These are phyloP conservation scores for Sporothrix brasiliensis DNA, from an alignment of 2,329 filamentous ascomycete species.

Conservation along the genomic window DNA sequence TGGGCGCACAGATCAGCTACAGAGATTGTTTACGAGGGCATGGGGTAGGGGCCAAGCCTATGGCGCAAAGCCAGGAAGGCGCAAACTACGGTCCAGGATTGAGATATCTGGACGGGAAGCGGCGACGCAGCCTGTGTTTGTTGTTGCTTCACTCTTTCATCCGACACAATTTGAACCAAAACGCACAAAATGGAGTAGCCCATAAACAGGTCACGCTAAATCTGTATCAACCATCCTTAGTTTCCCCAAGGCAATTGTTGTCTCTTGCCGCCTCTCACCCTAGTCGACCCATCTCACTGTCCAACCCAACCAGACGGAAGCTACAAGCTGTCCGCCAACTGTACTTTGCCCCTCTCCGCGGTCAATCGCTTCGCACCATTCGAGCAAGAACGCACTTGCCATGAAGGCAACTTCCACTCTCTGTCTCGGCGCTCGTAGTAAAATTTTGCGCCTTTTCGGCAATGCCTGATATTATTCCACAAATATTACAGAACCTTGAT, in stretches of 20 bases:
- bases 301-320: background rate
- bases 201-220: constrained; percentile 16
- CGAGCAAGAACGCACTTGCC: constrained; percentile 7
- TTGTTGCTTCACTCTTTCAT: background rate
- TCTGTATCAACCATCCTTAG: background rate
- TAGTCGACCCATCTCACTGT: constrained; percentile 6
- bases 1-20: constrained; percentile 15
- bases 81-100: background rate
- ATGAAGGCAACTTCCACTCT: no score
- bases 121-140: constrained; percentile 4
- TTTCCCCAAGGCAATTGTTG: background rate
- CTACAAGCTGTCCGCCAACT: background rate
- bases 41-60: background rate
- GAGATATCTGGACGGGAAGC: constrained; percentile 12
- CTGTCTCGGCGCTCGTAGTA: background rate
- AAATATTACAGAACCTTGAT: background rate
- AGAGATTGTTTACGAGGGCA: constrained; percentile 19
- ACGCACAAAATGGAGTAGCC: background rate
- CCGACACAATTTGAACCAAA: no score
- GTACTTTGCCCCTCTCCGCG: constrained; percentile 12
- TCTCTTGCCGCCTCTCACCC: background rate
- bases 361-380: background rate
- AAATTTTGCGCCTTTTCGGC: background rate
- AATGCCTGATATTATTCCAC: background rate
- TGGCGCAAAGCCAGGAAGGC: constrained; percentile 10